Evolutionary conservation across 345 rosid genomes (phyloP).

Genomic region (Angophora floribunda): DNA sequence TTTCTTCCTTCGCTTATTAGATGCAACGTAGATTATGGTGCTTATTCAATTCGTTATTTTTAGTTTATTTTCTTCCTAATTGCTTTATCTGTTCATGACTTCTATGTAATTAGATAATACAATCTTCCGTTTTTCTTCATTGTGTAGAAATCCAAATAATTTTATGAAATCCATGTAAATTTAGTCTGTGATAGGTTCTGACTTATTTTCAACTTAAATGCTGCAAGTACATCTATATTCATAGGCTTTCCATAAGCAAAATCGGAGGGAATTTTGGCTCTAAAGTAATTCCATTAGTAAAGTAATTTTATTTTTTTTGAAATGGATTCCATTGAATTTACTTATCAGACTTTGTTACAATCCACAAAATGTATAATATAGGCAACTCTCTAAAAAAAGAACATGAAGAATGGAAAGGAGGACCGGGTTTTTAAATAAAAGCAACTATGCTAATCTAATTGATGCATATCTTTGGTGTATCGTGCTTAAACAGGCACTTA

Average conservation of each 20-base stretch:
- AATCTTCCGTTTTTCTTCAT: background rate
- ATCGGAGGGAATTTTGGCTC: background rate
- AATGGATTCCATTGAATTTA: background rate
- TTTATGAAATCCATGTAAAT: background rate
- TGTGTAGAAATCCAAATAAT: background rate
- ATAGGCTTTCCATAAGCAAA: background rate
- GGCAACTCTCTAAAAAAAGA: too few relatives aligned
- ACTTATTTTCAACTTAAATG: background rate
- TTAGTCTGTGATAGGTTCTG: background rate
- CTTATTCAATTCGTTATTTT: background rate
- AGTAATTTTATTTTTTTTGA: background rate
- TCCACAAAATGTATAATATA: too few relatives aligned
- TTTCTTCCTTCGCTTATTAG: background rate
- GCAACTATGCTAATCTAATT: too few relatives aligned
- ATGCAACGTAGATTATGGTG: background rate
- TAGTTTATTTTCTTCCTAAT: fast-evolving
- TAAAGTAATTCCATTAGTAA: background rate
- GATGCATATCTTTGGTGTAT: too few relatives aligned
- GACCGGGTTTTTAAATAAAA: too few relatives aligned
- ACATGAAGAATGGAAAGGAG: too few relatives aligned
- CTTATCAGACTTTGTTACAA: too few relatives aligned
- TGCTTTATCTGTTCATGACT: background rate
- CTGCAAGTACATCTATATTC: background rate
- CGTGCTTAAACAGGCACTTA: too few relatives aligned
- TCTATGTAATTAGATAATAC: background rate